These are phyloP conservation scores for Fusarium graminum DNA, from an alignment of 2,329 filamentous ascomycete genomes.

Conservation along the genomic window DNA sequence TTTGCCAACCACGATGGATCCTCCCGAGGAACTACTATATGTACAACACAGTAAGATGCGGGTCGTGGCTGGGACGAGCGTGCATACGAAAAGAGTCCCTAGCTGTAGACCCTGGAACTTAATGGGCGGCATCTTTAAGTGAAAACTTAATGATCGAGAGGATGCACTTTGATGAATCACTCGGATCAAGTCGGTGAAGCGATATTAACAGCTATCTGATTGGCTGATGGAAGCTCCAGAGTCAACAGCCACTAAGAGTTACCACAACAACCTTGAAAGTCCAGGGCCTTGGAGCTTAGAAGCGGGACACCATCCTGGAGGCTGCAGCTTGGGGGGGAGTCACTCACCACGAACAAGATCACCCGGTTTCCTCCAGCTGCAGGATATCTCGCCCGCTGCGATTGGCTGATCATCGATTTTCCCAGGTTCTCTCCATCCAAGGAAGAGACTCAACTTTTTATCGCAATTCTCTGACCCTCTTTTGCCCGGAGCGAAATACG, in stretches of 20 bases:
- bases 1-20: slow-evolving; percentile 28
- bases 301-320: slow-evolving; percentile 32
- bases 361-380: slow-evolving; percentile 47
- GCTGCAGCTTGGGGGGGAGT: slow-evolving; percentile 17
- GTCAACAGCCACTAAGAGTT: slow-evolving; percentile 43
- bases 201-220: slow-evolving; percentile 19
- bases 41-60: slow-evolving; percentile 30
- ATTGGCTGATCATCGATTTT: slow-evolving; percentile 44
- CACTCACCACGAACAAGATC: slow-evolving; percentile 43
- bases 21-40: slow-evolving; percentile 29
- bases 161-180: slow-evolving; percentile 2
- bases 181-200: slow-evolving; percentile 30
- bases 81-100: slow-evolving; percentile 25
- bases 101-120: slow-evolving; percentile 6
- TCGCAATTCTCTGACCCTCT: slow-evolving; percentile 24
- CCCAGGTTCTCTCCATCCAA: slow-evolving; percentile 34
- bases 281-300: slow-evolving; percentile 21
- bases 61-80: slow-evolving; percentile 14
- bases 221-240: slow-evolving; percentile 11
- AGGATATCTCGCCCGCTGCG: slow-evolving; percentile 46
- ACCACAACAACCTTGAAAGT: slow-evolving; percentile 36
- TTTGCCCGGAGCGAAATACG: slow-evolving; percentile 35
- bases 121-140: slow-evolving; percentile 6
- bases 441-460: slow-evolving; percentile 39
- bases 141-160: slow-evolving; percentile 3